phyloP scores from a whole-genome alignment of 345 rosid genomes.

The Dimocarpus longan region DNA sequence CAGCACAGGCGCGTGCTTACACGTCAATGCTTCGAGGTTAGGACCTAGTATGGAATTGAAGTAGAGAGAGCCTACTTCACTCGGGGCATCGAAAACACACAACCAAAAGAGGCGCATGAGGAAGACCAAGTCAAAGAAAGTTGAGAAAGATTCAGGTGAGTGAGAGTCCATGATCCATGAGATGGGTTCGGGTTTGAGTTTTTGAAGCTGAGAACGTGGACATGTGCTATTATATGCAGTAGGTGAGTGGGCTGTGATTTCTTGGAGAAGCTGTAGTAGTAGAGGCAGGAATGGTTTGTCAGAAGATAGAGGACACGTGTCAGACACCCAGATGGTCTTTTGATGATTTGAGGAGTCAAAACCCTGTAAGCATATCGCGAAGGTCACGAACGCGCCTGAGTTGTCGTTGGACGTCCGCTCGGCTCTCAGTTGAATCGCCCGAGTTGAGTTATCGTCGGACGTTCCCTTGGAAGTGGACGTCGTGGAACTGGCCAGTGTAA shows the following conservation, averaged over 20 bases:
- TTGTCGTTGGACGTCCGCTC: constrained; percentile 39
- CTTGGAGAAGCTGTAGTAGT: constrained; percentile 73
- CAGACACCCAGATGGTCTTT: constrained; percentile 70
- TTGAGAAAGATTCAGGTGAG: constrained; percentile 72
- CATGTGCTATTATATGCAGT: constrained; percentile 44
- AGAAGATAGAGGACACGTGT: constrained; percentile 59
- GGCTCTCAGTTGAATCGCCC: constrained; percentile 58
- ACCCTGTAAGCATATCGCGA: constrained; percentile 49
- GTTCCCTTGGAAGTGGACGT: not conserved
- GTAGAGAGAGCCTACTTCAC: constrained; percentile 74
- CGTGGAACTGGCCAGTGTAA: constrained; percentile 47
- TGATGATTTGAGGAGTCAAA: constrained; percentile 30
- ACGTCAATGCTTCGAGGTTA: constrained; percentile 46
- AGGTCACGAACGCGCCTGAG: constrained; percentile 37
- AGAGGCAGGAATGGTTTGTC: constrained; percentile 80
- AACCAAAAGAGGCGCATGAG: constrained; percentile 78
- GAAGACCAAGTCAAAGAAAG: constrained; percentile 65
- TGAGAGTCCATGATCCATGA: constrained; percentile 85
- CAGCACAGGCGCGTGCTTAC: constrained; percentile 52
- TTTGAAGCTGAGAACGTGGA: constrained; percentile 61
- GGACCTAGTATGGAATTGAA: constrained; percentile 62
- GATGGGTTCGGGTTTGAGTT: constrained; percentile 64
- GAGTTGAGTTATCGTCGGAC: constrained; percentile 24
- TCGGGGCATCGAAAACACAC: constrained; percentile 65
- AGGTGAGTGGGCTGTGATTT: constrained; percentile 64